These are phyloP conservation scores for Cairneyella variabilis DNA, from an alignment of 495 filamentous ascomycete species.

Conservation along the genomic window DNA sequence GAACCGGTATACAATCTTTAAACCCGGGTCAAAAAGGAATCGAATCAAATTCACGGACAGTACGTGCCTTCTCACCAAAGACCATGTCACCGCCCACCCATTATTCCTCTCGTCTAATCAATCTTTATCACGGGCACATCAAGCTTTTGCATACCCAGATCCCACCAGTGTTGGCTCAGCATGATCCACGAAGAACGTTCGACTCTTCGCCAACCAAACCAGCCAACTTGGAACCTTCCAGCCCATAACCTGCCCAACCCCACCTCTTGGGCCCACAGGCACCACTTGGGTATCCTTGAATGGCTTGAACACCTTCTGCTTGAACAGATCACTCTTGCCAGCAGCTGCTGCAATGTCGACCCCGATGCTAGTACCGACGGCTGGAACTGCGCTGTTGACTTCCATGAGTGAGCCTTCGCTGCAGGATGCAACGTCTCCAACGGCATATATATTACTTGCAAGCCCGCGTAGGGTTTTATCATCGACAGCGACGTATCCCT, in stretches of 20 bases:
- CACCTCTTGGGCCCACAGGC: constrained; percentile 49
- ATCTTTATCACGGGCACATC: too few species aligned
- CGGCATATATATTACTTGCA: constrained; percentile 30
- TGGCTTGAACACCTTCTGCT: constrained; percentile 36
- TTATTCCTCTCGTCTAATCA: too few species aligned
- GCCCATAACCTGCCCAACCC: constrained; percentile 48
- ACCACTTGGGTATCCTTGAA: constrained; percentile 34
- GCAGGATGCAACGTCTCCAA: constrained; percentile 35
- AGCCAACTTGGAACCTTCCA: constrained; percentile 47
- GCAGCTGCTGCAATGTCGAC: constrained; percentile 17
- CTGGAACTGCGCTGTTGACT: background rate
- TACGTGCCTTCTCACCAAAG: too few species aligned
- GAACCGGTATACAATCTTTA: too few species aligned
- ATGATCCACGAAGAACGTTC: constrained; percentile 1
- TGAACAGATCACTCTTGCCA: constrained; percentile 6
- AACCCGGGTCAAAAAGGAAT: too few species aligned
- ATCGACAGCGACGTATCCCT: constrained; percentile 44
- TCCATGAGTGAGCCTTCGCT: constrained; percentile 6
- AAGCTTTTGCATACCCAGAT: too few species aligned
- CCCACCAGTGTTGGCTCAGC: too few species aligned
- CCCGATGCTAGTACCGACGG: constrained; percentile 7
- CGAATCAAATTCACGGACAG: too few species aligned
- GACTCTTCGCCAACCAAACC: constrained; percentile 47
- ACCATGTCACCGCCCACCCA: too few species aligned
- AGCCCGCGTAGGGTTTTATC: constrained; percentile 34